These are phyloP conservation scores for Porogramme epimiltina DNA, from an alignment of 1,284 basidiomycete species.

Conservation along the genomic window DNA sequence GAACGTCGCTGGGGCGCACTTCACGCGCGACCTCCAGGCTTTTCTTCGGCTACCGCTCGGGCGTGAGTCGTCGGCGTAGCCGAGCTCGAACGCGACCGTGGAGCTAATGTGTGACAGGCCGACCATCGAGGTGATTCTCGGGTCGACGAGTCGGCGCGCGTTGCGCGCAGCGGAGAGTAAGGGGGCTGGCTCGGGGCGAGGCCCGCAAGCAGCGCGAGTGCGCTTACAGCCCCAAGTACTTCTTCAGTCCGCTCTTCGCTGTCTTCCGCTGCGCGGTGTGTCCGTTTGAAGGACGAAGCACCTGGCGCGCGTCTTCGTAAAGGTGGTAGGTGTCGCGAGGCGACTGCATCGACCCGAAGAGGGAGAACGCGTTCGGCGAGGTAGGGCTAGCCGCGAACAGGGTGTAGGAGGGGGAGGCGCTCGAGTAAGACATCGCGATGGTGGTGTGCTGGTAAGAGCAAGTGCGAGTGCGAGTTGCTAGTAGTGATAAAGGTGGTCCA, in stretches of 20 bases:
- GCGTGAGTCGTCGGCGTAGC: too few relatives aligned
- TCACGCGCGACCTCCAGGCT: too few relatives aligned
- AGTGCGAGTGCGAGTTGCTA: not conserved
- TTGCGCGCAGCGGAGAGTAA: not conserved
- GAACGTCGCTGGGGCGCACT: too few relatives aligned
- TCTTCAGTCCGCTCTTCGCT: conserved; percentile 25
- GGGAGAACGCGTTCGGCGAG: conserved; percentile 27
- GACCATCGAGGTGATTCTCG: too few relatives aligned
- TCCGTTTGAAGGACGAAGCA: conserved; percentile 18
- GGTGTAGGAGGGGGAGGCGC: conserved; percentile 13
- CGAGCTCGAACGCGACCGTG: too few relatives aligned
- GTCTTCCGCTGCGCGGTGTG: conserved; percentile 13
- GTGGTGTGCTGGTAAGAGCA: not conserved
- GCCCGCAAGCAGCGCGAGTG: not conserved
- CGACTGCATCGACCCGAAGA: conserved; percentile 27
- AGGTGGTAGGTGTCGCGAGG: conserved; percentile 29
- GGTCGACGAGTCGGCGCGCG: too few relatives aligned
- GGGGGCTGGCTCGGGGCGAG: not conserved
- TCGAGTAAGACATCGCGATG: conserved; percentile 20
- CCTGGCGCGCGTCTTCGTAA: conserved; percentile 28
- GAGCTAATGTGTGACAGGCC: too few relatives aligned
- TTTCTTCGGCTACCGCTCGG: too few relatives aligned
- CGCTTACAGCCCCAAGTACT: conserved; percentile 22
- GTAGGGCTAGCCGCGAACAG: conserved; percentile 20
- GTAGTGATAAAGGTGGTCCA: not conserved